Conservation (phyloP, 1,284 basidiomycete species). For the Vanrija humicola region DNA sequence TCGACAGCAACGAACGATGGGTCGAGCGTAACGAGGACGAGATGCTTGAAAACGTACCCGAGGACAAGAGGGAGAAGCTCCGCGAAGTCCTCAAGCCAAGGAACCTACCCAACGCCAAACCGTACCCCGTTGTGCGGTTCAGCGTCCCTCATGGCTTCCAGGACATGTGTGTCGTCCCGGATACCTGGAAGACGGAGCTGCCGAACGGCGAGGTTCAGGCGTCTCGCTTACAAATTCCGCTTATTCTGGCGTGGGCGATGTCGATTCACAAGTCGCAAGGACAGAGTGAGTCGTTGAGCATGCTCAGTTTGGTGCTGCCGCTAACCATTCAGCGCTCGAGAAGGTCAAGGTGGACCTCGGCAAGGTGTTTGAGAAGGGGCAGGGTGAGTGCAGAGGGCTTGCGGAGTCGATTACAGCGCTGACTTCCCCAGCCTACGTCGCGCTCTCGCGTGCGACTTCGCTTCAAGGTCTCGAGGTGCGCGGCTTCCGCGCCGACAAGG, state of each 20-base stretch:
- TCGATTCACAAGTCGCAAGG: slow-evolving; percentile 94
- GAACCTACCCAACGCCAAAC: slow-evolving; percentile 28
- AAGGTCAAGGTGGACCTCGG: slow-evolving; percentile 51
- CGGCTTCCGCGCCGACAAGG: slow-evolving; percentile 76
- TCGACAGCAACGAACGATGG: slow-evolving; percentile 32
- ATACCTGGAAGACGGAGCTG: slow-evolving; percentile 78
- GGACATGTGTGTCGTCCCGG: slow-evolving; percentile 63
- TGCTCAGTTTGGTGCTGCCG: background rate
- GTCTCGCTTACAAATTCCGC: slow-evolving; percentile 66
- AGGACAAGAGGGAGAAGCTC: slow-evolving; percentile 45
- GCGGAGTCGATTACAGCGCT: background rate
- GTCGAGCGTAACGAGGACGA: slow-evolving; percentile 11
- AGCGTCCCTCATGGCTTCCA: slow-evolving; percentile 56
- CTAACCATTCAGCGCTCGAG: slow-evolving; percentile 33
- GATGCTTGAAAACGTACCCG: slow-evolving; percentile 26
- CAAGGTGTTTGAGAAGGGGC: slow-evolving; percentile 74
- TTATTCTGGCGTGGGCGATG: slow-evolving; percentile 89
- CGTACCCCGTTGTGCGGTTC: slow-evolving; percentile 75
- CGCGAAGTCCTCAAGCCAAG: slow-evolving; percentile 37
- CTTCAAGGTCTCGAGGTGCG: slow-evolving; percentile 86
- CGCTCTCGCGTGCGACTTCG: slow-evolving; percentile 88
- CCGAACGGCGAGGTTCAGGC: slow-evolving; percentile 77
- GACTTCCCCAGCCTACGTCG: slow-evolving; percentile 73
- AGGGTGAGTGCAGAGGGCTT: slow-evolving; percentile 22
- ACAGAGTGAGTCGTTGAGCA: slow-evolving; percentile 55